Conservation (phyloP, 352 stramenopile species). For the Phytopythium mirpurense region DNA sequence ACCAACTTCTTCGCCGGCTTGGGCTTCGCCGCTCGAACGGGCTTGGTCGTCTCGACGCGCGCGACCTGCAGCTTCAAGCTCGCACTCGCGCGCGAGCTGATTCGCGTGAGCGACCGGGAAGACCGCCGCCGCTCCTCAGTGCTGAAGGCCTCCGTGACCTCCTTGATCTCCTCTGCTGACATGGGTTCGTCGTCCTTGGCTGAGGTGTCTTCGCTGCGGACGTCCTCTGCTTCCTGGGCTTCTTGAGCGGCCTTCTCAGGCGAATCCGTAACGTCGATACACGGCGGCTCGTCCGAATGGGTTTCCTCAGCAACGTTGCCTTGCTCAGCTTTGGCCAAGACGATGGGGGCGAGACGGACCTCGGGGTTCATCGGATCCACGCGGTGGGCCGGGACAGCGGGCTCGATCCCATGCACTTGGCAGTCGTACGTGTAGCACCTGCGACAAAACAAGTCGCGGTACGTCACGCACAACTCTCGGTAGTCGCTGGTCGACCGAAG, state of each 20-base stretch:
- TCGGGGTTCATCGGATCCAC: slow-evolving; percentile 59
- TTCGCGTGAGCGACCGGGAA: slow-evolving; percentile 43
- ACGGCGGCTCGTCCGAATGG: neutral
- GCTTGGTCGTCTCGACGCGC: slow-evolving; percentile 14
- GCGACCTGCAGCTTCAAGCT: slow-evolving; percentile 38
- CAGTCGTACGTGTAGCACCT: slow-evolving; percentile 94
- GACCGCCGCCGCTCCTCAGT: slow-evolving; percentile 47
- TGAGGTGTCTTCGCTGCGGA: slow-evolving; percentile 6
- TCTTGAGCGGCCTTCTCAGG: neutral
- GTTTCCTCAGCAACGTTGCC: neutral
- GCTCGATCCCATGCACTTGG: slow-evolving; percentile 84
- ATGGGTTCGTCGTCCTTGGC: slow-evolving; percentile 16
- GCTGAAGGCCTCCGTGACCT: slow-evolving; percentile 7
- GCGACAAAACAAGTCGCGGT: slow-evolving; percentile 89
- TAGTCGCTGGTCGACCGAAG: slow-evolving; percentile 60
- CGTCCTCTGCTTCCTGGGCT: slow-evolving; percentile 4
- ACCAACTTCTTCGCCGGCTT: slow-evolving; percentile 20
- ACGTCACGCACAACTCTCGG: slow-evolving; percentile 73
- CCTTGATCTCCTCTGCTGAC: slow-evolving; percentile 2
- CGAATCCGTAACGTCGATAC: neutral
- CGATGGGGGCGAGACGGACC: slow-evolving; percentile 33
- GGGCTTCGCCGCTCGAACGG: slow-evolving; percentile 16
- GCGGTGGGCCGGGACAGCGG: slow-evolving; percentile 49
- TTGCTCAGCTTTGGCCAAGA: slow-evolving; percentile 3
- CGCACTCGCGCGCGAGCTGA: slow-evolving; percentile 45